Evolutionary conservation across 495 filamentous ascomycete genomes (phyloP).

Genomic region (Choiromyces venosus): DNA sequence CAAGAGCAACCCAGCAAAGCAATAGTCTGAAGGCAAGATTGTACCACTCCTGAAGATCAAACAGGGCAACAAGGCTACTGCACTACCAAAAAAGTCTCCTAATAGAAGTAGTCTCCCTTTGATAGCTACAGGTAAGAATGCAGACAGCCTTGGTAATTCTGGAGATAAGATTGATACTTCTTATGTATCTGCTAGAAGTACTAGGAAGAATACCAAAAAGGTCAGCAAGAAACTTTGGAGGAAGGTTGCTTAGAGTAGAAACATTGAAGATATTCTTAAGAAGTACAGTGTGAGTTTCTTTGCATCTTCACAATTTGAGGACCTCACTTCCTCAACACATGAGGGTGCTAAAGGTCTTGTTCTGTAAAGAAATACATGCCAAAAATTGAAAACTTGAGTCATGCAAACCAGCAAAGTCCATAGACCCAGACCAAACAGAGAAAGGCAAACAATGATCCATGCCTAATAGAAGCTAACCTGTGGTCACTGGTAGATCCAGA

Average conservation of each 20-base stretch:
- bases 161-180: conserved; percentile 21
- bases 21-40: background rate
- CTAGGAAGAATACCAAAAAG: conserved; percentile 8
- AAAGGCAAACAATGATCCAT: no score
- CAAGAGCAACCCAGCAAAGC: no score
- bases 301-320: conserved; percentile 18
- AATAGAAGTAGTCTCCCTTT: conserved; percentile 20
- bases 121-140: conserved; percentile 5
- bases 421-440: no score
- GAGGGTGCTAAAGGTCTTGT: no score
- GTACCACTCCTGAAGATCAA: conserved; percentile 4
- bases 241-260: no score
- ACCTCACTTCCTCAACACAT: no score
- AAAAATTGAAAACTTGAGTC: no score
- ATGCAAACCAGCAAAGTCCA: no score
- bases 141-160: conserved; percentile 15
- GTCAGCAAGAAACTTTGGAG: conserved; percentile 12
- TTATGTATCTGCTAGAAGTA: conserved; percentile 4
- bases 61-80: conserved; percentile 12
- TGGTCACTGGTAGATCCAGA: no score
- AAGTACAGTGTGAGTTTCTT: conserved; percentile 30
- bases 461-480: no score
- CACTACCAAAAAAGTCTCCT: conserved; percentile 2
- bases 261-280: conserved; percentile 20
- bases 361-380: no score